Evolutionary conservation across 2,329 filamentous ascomycete species (phyloP), one percentile per base, ranked within the genome.

Genomic region (Aspergillus vadensis): DNA sequence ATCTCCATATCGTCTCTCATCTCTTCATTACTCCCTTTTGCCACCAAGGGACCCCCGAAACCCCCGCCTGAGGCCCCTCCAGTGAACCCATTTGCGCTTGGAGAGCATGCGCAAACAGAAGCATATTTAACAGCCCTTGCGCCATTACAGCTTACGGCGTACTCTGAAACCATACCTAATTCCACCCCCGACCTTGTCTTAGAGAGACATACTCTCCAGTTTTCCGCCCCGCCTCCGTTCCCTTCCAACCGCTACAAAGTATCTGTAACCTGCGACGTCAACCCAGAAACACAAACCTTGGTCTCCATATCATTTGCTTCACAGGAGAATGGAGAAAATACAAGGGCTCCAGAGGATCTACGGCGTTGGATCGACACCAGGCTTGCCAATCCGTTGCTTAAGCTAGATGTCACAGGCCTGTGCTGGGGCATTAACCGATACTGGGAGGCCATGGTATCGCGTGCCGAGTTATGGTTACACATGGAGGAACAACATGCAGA

Each of bases 111-210:
- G 0, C 85, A 92, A 61, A 85, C 89, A 53, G 76, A 90, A 2
- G 86, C 88, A 0, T 92, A 89, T 65, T 80, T 93, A 0, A 85
- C 89, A 49, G 81, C 89, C 8, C 92, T 95, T 67, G 90, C 86
- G 0, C 86, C 89, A 0, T 81, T 95, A 14, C 80, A 79, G 0
- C 87, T 90, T 59, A 69, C 63, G 5, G 60, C 72, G 14, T 68
- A 71, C 32, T 75, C 71, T 25, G 70, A 59, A n/a, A 66, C 68
- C 43, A 53, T 67, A 9, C 62, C 70, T 8, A 60, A 67, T 8
- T 60, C 66, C 21, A 54, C 67, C 21, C 51, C 65, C 5, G 59
- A 62, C 14, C 50, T 52, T 9, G 55, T 76, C 9, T 60, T 68
- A 2, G 75, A 78, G 61, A 74, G 61, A 41, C 75, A 78, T 62